Conservation (phyloP, 306 rosid species). For the Fragaria ananassa region DNA sequence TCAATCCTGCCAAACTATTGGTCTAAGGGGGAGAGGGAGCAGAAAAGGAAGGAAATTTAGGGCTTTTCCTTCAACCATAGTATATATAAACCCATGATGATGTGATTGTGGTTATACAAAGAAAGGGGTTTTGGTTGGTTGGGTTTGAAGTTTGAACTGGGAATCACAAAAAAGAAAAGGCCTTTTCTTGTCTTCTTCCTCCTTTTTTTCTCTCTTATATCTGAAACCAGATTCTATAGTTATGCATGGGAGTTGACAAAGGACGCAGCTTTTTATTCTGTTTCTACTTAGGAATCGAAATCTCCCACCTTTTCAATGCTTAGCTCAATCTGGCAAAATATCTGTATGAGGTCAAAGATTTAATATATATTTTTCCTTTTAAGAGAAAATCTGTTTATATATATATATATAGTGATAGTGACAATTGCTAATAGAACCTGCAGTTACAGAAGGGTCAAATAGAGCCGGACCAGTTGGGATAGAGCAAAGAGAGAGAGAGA, state of each 20-base stretch:
- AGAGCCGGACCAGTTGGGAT: constrained; percentile 12
- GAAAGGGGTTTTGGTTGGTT: not conserved
- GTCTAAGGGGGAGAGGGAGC: constrained; percentile 9
- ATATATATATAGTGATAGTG: constrained; percentile 15
- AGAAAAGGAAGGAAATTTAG: constrained; percentile 30
- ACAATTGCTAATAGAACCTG: constrained; percentile 13
- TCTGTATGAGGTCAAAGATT: constrained; percentile 38
- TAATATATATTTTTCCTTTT: not conserved
- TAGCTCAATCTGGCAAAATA: constrained; percentile 27
- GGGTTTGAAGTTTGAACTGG: constrained; percentile 37
- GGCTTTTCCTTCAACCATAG: constrained; percentile 20
- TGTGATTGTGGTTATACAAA: not conserved
- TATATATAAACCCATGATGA: not conserved
- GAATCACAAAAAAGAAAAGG: constrained; percentile 28
- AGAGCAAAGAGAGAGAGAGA: constrained; percentile 7
- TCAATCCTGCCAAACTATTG: constrained; percentile 38
- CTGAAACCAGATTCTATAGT: constrained; percentile 30
- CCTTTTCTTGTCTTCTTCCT: constrained; percentile 51
- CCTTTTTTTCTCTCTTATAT: constrained; percentile 26
- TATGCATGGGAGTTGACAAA: constrained; percentile 72
- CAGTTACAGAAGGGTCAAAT: not conserved
- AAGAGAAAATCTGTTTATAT: not conserved
- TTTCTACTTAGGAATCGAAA: constrained; percentile 30
- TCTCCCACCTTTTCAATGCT: constrained; percentile 28
- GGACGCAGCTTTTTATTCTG: constrained; percentile 32